Conservation (phyloP, 257 asterid genomes). For the Catharanthus roseus region DNA sequence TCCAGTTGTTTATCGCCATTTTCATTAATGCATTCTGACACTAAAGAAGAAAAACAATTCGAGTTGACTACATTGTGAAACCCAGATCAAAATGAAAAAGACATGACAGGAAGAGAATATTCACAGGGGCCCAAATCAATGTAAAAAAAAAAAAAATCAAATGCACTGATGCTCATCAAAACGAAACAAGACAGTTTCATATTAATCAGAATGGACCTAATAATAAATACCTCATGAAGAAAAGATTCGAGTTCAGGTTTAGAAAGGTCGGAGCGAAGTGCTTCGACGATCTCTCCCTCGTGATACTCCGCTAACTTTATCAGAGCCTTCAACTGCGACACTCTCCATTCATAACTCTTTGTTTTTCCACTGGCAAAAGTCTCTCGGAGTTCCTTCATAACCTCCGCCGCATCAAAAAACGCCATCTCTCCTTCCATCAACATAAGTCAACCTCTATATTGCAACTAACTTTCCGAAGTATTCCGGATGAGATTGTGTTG, state of each 20-base stretch:
- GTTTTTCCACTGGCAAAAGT: constrained; percentile 57
- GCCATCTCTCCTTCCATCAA: too few species aligned
- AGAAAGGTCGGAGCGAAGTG: constrained; percentile 63
- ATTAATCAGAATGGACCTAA: too few species aligned
- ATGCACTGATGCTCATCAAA: not conserved
- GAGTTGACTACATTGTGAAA: not conserved
- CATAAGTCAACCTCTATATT: too few species aligned
- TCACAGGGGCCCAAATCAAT: too few species aligned
- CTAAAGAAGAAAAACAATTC: not conserved
- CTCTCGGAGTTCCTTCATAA: constrained; percentile 57
- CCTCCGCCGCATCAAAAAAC: constrained; percentile 38
- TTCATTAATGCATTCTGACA: not conserved
- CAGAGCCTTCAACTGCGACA: constrained; percentile 66
- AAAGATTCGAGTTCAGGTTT: constrained; percentile 71
- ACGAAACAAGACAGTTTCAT: not conserved
- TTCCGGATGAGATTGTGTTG: too few species aligned
- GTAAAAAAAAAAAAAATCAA: not conserved
- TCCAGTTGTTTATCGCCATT: not conserved
- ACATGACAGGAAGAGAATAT: not conserved
- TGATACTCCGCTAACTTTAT: constrained; percentile 44
- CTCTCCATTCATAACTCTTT: constrained; percentile 67
- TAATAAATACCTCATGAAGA: constrained; percentile 66
- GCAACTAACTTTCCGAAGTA: too few species aligned
- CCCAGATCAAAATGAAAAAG: not conserved
- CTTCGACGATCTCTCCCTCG: constrained; percentile 56